Base-by-base conservation (phyloP, 2,329 filamentous ascomycete genomes). In the Trichoderma citrinoviride region DNA sequence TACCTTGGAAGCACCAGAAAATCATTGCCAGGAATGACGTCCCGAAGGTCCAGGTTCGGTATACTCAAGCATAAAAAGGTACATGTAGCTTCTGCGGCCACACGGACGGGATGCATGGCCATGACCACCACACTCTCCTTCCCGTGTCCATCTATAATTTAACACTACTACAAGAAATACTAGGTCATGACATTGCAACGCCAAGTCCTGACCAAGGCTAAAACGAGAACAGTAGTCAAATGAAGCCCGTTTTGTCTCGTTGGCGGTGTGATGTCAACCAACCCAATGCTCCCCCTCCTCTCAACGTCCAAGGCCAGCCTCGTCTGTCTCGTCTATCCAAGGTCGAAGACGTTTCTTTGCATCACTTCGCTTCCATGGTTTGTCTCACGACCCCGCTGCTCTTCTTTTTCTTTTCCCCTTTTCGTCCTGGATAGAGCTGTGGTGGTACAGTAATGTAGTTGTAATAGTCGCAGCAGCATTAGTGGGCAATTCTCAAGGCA, bases 211-310 rank as follows among this genome's bases (percentile, higher is more conserved):
- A 10, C 33, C 33, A 37, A 37, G 56, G 23, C 47, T 61, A 53
- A 52, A 41, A 56, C 54, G 23, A 29, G 33, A 37, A n/a, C n/a
- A n/a, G 3, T 37, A 5, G 5, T 2, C 2, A 37, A 33, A 14
- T 12, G 12, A 37, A 40, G 52, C 23, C 47, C 57, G n/a, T 43
- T 14, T 23, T 52, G 37, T 40, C 47, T 62, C 49, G 52, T 19
- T 52, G 52, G 52, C 61, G 61, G 61, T 49, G 52, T 64, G 61
- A 62, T 64, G 52, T 64, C 61, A 64, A 55, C 61, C 61, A 64
- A 55, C 61, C 41, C 61, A 56, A 64, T 49, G 29, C 21, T 33
- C 41, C 52, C 37, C 25, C 61, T 14, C 33, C 33, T 14, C 49
- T 33, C 52, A 41, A 25, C 12, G 12, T 53, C 40, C 60, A 54